Percentiles rank a stretch among this genome's conserved stretches.
These are phyloP conservation scores for Aquilaria agallochum DNA, from an alignment of 441 rosid species.

Conservation along the genomic window DNA sequence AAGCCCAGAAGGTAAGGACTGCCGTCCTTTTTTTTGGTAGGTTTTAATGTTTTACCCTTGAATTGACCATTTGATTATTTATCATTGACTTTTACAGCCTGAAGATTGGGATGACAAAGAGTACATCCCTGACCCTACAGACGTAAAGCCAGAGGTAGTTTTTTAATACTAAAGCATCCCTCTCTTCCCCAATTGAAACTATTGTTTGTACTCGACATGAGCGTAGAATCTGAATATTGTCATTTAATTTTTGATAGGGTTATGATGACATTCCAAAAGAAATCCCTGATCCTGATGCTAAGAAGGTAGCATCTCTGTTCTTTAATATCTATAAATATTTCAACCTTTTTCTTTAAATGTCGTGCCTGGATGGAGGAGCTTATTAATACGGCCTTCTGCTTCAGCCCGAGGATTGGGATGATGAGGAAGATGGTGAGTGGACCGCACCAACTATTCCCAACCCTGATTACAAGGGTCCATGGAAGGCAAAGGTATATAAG, in stretches of 20 bases:
- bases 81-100: constrained; percentile 48
- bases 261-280: constrained; percentile 96
- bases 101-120: constrained; percentile 97
- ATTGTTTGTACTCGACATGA: neutral
- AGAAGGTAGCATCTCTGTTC: constrained; percentile 47
- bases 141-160: constrained; percentile 78
- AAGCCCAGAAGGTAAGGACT: constrained; percentile 70
- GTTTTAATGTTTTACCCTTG: neutral
- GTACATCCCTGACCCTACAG: constrained; percentile 89
- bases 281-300: constrained; percentile 78
- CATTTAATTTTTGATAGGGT: constrained; percentile 32
- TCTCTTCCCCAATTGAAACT: neutral
- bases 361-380: constrained; percentile 1
- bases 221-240: neutral
- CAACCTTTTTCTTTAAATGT: neutral
- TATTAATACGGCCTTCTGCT: constrained; percentile 5
- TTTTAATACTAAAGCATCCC: neutral
- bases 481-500: constrained; percentile 75
- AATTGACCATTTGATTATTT: neutral
- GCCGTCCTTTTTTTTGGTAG: neutral
- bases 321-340: neutral
- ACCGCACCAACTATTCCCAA: constrained; percentile 77
- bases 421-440: constrained; percentile 97
- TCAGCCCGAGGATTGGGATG: constrained; percentile 99
- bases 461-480: constrained; percentile 93